Conservation (phyloP, 495 filamentous ascomycete genomes). For the Penicillium nucicola region DNA sequence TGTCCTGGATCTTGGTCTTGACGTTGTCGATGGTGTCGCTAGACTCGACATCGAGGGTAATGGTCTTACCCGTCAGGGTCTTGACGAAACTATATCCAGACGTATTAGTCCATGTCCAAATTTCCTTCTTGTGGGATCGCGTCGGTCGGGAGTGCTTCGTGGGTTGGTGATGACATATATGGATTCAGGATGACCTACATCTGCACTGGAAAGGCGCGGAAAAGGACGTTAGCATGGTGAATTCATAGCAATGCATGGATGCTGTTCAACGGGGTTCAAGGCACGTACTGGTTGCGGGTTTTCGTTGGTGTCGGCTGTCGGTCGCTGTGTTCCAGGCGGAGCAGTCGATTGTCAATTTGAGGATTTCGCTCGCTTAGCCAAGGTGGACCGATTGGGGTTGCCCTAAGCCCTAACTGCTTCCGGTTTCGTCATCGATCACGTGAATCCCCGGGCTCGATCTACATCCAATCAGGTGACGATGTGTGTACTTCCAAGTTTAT, state of each 20-base stretch:
- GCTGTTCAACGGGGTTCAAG: constrained; percentile 9
- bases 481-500: too few species aligned
- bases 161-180: constrained; percentile 15
- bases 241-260: constrained; percentile 14
- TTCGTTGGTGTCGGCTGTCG: constrained; percentile 49
- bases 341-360: constrained; percentile 44
- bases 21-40: constrained; percentile 99
- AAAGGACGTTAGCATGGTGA: constrained; percentile 38
- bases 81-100: constrained; percentile 77
- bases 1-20: constrained; percentile 97
- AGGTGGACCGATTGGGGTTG: constrained; percentile 30
- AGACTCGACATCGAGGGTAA: constrained; percentile 99
- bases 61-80: constrained; percentile 98
- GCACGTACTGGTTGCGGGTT: constrained; percentile 60
- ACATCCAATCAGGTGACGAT: too few species aligned
- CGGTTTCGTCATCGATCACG: constrained; percentile 15
- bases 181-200: constrained; percentile 56
- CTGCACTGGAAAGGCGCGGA: constrained; percentile 62
- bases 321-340: constrained; percentile 44
- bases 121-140: constrained; percentile 8
- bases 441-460: background rate
- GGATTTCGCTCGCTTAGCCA: constrained; percentile 46
- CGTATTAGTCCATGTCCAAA: constrained; percentile 34
- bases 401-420: constrained; percentile 38
- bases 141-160: constrained; percentile 7